Evolutionary conservation across 768 basidiomycete species (phyloP), one percentile per base, ranked within the genome.

Genomic region (Tephrocybe sp.): DNA sequence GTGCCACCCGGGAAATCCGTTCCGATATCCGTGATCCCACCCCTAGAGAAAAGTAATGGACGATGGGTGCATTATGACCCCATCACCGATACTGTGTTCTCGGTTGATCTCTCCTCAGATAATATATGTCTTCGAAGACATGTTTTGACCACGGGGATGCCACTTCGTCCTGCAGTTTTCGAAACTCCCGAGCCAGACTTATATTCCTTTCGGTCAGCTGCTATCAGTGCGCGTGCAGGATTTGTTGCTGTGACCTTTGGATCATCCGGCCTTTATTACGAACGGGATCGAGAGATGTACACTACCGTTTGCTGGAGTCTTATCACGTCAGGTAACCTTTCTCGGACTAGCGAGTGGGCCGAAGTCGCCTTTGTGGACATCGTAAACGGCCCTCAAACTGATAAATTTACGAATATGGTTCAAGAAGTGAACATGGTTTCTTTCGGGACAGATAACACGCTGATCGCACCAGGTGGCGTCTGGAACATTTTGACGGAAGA

Each of bases 251-350:
- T 40, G 3, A 52, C 44, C 32, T 52, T 45, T 19, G 43, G 43
- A 32, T 44, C 43, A 16, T 32, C 43, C 17, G 43, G 43, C 17
- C 30, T 16, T 17, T 31, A 11, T 9, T 52, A 17, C 36, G 38
- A 31, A 14, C 30, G 44, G n/a, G 38, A 9, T 11, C 13, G 20
- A 10, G 36, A 30, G 14, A 30, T 26, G n/a, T 40, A 52, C 39
- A 39, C 31, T 22, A 45, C 49, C 11, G 49, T 50, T 30, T 52
- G 51, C 17, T 52, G 51, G 51, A 52, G 51, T 19, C 43, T 52
- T 31, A 52, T 40, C 20, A 33, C 43, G 14, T 40, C 44, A 14
- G 38, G 38, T 4, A 22, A 38, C 4, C 36, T 52, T n/a, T 52
- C 51, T 13, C 31, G 44, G 5, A 44, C 51, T 8, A 45, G 33